Conservation (phyloP, 2,329 filamentous ascomycete genomes). For the Fusarium ambrosium region DNA sequence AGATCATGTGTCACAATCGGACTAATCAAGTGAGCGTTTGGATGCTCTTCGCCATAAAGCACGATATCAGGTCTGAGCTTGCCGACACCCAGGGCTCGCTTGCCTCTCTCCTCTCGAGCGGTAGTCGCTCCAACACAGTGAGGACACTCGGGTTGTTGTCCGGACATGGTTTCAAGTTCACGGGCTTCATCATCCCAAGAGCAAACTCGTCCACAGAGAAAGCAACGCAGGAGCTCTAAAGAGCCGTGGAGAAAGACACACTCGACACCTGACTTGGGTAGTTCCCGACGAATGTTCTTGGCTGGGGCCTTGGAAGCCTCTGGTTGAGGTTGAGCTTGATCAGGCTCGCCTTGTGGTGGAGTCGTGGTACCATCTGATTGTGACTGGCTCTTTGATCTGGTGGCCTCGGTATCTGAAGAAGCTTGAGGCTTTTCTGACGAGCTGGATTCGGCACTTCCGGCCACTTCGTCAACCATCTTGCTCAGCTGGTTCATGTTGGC, state of each 20-base stretch:
- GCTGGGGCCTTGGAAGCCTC: slow-evolving; percentile 35
- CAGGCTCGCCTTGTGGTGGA: slow-evolving; percentile 33
- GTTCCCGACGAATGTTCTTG: slow-evolving; percentile 46
- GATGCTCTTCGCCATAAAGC: slow-evolving; percentile 80
- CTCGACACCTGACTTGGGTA: slow-evolving; percentile 63
- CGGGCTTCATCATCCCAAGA: slow-evolving; percentile 71
- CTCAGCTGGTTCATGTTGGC: slow-evolving; percentile 51
- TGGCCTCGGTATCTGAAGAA: slow-evolving; percentile 38
- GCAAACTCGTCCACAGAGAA: slow-evolving; percentile 69
- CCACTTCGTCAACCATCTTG: slow-evolving; percentile 55
- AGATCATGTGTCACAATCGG: slow-evolving; percentile 78
- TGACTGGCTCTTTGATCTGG: slow-evolving; percentile 25
- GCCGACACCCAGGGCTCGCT: slow-evolving; percentile 75
- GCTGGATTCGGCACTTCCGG: slow-evolving; percentile 33
- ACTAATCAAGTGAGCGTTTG: slow-evolving; percentile 75
- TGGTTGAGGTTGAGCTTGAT: slow-evolving; percentile 30
- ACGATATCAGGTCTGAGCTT: slow-evolving; percentile 80
- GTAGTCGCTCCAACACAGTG: slow-evolving; percentile 74
- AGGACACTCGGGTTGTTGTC: slow-evolving; percentile 76
- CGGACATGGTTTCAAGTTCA: slow-evolving; percentile 70
- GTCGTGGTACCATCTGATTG: slow-evolving; percentile 30
- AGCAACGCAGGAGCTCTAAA: slow-evolving; percentile 74
- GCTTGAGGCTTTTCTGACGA: slow-evolving; percentile 40
- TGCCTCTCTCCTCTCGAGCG: slow-evolving; percentile 73
- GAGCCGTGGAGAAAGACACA: slow-evolving; percentile 81